Evolutionary conservation across 768 basidiomycete species (phyloP), one percentile per base, ranked within the genome.

Genomic region (Lentinula raphanica): DNA sequence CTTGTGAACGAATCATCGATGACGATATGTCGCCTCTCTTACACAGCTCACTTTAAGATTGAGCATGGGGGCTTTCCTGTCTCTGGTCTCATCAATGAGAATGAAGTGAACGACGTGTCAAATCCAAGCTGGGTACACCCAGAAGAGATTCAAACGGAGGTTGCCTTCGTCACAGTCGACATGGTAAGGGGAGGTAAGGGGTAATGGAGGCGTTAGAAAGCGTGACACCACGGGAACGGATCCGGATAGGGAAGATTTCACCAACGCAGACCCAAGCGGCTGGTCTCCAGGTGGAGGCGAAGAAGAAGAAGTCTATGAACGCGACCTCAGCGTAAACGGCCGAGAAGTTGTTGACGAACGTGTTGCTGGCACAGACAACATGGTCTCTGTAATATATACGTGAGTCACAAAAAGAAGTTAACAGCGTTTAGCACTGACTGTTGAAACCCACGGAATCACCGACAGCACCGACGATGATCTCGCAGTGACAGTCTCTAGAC

Each of bases 171-270:
- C 80, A 35, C 68, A 60, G 25, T 68, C 69, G 50, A 66, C 68
- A 35, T 39, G 38, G 51, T 53, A 53, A 8, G 54, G 59, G 1
- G 59, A 49, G 27, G 45, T 45, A 6, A 46, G 79, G n/a, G 62
- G 79, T 79, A 66, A 91, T 87, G 62, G 68, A 68, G 19, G 73
- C 71, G 39, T 58, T 39, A 21, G 87, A 83, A 59, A 93, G 80
- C 11, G 83, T 88, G 77, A 94, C 86, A 58, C 83, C 88, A 74
- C 90, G 90, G 38, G 89, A 86, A 70, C 92, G 89, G 66, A 93
- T 80, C 65, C 84, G 81, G 51, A 90, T 84, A 38, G 90, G 89
- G 82, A 88, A 92, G 68, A 92, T 88, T 74, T 92, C 90, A 62
- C 88, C 81, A 63, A 73, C 72, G 61, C 71, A 65, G 54, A 75